Percentiles rank a stretch among this genome's conserved stretches.
These are phyloP conservation scores for Neurospora hispaniola DNA, from an alignment of 495 filamentous ascomycete species.

Conservation along the genomic window DNA sequence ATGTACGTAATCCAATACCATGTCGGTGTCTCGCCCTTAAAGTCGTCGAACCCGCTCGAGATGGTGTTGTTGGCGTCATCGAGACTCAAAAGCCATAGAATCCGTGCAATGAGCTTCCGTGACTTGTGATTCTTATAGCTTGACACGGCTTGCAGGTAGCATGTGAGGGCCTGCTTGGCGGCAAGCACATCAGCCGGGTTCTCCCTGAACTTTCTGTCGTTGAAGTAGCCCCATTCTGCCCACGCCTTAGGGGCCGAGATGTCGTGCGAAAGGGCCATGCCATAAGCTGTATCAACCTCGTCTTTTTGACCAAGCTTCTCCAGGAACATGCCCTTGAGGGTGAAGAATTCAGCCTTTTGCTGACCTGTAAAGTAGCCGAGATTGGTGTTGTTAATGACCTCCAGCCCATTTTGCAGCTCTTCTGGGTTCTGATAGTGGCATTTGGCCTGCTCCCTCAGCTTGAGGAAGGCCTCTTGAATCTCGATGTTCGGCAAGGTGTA, in stretches of 20 bases:
- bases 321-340: constrained; percentile 98
- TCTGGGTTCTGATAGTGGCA: constrained; percentile 94
- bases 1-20: constrained; percentile 99
- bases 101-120: constrained; percentile 86
- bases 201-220: constrained; percentile 87
- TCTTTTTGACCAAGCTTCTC: constrained; percentile 81
- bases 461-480: constrained; percentile 98
- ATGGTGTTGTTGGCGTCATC: constrained; percentile 79
- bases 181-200: constrained; percentile 66
- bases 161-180: constrained; percentile 85
- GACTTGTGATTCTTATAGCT: constrained; percentile 95
- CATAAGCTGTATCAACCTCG: constrained; percentile 89
- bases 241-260: constrained; percentile 93
- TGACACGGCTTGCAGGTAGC: constrained; percentile 90
- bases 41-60: constrained; percentile 74
- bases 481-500: constrained; percentile 99
- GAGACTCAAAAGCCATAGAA: constrained; percentile 91
- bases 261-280: constrained; percentile 88
- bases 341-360: constrained; percentile 99
- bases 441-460: constrained; percentile 91
- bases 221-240: constrained; percentile 99
- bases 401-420: constrained; percentile 82
- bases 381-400: constrained; percentile 99
- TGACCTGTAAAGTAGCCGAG: constrained; percentile 92
- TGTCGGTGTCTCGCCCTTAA: constrained; percentile 87